A percentile compares a stretch with the other conserved stretches of the same genome.
Conservation (phyloP, 805 yeast species). For the Saccharomycopsis sp. region DNA sequence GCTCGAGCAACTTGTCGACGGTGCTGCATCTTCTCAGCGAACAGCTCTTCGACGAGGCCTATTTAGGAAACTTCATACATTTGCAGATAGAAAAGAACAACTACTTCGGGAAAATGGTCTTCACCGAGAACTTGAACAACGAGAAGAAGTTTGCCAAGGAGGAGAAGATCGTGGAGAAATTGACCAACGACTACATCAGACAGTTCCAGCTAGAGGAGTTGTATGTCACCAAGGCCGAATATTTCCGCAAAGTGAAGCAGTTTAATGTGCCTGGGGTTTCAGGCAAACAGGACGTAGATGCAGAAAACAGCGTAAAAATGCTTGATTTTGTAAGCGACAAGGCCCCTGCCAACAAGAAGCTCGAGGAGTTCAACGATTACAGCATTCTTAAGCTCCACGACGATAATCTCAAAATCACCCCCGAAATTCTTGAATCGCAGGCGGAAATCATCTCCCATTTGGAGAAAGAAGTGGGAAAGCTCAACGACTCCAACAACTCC, state of each 20-base stretch:
- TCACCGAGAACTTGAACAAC: conserved; percentile 11
- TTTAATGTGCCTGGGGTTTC: conserved; percentile 1
- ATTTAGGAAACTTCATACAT: conserved; percentile 15
- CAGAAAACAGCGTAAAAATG: conserved; percentile 14
- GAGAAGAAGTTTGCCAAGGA: conserved; percentile 9
- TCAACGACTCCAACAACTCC: conserved; percentile 48
- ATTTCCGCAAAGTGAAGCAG: conserved; percentile 10
- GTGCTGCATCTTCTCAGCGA: conserved; percentile 4
- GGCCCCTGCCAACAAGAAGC: conserved; percentile 9
- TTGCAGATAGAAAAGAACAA: conserved; percentile 16
- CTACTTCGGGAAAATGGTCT: conserved; percentile 7
- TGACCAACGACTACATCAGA: conserved; percentile 10
- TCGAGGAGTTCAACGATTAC: background rate
- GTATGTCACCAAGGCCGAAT: conserved; percentile 2
- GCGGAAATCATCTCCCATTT: conserved; percentile 30
- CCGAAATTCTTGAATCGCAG: background rate
- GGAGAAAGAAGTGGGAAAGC: conserved; percentile 42
- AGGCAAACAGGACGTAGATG: conserved; percentile 17
- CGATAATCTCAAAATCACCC: background rate
- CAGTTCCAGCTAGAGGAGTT: conserved; percentile 1
- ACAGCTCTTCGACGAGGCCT: conserved; percentile 7
- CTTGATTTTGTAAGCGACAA: conserved; percentile 19
- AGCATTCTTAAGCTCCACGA: background rate
- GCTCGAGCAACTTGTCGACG: conserved; percentile 7
- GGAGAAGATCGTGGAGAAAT: conserved; percentile 15